These are phyloP conservation scores for Hyaloscypha finlandica DNA, from an alignment of 495 filamentous ascomycete species.

Conservation along the genomic window DNA sequence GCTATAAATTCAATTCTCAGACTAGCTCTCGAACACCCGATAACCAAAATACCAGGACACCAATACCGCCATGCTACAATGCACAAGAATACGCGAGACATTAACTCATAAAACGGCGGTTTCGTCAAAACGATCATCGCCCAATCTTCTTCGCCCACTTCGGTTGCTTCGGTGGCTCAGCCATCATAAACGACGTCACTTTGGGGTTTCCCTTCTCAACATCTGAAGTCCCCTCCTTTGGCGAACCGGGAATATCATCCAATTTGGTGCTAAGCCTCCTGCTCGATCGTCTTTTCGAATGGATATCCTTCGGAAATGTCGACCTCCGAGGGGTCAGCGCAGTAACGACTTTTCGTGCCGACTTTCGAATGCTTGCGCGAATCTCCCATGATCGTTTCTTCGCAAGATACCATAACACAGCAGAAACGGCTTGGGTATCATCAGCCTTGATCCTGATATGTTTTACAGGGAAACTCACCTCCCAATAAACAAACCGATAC, in stretches of 20 bases:
- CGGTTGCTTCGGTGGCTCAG: constrained; percentile 27
- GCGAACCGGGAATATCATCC: constrained; percentile 54
- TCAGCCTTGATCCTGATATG: constrained; percentile 16
- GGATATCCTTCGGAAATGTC: constrained; percentile 55
- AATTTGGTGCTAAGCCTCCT: constrained; percentile 40
- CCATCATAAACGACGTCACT: constrained; percentile 31
- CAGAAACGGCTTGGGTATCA: constrained; percentile 43
- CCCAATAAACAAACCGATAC: constrained; percentile 57
- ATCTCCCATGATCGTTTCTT: constrained; percentile 61
- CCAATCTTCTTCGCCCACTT: constrained; percentile 26
- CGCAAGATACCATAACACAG: constrained; percentile 53
- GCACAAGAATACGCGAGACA: constrained; percentile 16
- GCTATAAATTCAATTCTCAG: constrained; percentile 44
- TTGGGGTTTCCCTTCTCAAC: constrained; percentile 50
- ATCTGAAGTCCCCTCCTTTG: constrained; percentile 46
- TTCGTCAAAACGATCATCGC: constrained; percentile 13
- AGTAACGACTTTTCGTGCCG: constrained; percentile 52
- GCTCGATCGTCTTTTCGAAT: constrained; percentile 32
- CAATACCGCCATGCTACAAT: constrained; percentile 15
- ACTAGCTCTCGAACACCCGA: constrained; percentile 1
- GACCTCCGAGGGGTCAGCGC: constrained; percentile 55
- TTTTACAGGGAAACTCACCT: constrained; percentile 42
- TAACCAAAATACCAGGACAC: constrained; percentile 10
- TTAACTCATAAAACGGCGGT: constrained; percentile 16
- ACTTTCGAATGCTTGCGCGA: constrained; percentile 52